Conservation (phyloP, 2,329 filamentous ascomycete genomes). For the Colletotrichum sp. region DNA sequence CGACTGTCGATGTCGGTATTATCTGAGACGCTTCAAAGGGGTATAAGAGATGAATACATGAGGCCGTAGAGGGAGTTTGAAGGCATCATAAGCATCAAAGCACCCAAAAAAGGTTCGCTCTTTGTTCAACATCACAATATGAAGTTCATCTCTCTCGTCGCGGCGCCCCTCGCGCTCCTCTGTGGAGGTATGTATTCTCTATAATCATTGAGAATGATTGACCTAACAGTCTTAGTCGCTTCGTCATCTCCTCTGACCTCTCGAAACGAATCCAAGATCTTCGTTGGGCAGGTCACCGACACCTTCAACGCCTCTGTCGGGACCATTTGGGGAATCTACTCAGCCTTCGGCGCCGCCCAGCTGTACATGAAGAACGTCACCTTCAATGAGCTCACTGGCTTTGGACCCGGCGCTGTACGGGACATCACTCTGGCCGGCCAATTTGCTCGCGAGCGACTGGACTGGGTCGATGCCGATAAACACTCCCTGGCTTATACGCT, state of each 20-base stretch:
- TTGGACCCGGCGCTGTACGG: neutral
- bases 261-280: neutral
- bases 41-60: neutral
- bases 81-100: rapidly evolving
- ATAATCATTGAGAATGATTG: too few relatives aligned
- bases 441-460: neutral
- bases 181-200: neutral
- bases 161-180: neutral
- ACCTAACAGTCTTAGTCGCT: neutral
- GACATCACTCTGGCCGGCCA: rapidly evolving
- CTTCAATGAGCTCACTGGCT: neutral
- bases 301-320: neutral
- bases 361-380: neutral
- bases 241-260: neutral
- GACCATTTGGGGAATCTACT: neutral
- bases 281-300: neutral
- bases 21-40: rapidly evolving
- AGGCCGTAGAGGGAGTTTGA: rapidly evolving
- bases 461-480: neutral
- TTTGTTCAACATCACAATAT: neutral
- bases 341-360: neutral
- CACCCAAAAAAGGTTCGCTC: neutral
- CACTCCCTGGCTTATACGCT: neutral
- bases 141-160: neutral
- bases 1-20: neutral